Evolutionary conservation across 2,329 filamentous ascomycete genomes (phyloP).

Genomic region (Xylaria sp.): DNA sequence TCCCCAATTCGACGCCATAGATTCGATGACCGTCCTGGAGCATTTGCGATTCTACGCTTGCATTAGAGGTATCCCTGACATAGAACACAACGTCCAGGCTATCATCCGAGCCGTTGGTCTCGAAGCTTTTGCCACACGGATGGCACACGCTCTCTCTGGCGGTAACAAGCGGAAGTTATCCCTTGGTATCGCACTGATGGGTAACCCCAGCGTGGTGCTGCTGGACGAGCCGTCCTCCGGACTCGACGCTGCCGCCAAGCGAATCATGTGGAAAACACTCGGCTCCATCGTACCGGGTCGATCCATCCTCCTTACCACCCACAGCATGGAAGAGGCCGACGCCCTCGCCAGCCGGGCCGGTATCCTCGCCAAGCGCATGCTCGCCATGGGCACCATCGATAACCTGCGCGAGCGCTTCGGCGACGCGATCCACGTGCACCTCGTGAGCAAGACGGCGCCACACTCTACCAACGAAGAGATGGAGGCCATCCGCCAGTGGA

Average conservation of each 20-base stretch:
- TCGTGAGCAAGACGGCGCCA: constrained; percentile 70
- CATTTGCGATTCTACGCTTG: constrained; percentile 85
- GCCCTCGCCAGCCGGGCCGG: constrained; percentile 77
- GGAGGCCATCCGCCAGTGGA: constrained; percentile 59
- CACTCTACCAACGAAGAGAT: constrained; percentile 67
- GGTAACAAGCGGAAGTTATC: constrained; percentile 93
- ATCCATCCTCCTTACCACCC: constrained; percentile 83
- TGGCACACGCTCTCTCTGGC: constrained; percentile 75
- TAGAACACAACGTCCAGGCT: constrained; percentile 70
- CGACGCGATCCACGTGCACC: constrained; percentile 72
- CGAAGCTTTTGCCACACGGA: constrained; percentile 61
- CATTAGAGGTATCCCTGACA: constrained; percentile 69
- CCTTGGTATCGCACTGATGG: constrained; percentile 85
- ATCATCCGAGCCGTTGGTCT: constrained; percentile 80
- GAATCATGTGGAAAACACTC: constrained; percentile 88
- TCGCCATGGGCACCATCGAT: constrained; percentile 74
- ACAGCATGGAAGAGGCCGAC: constrained; percentile 93
- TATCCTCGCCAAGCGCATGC: constrained; percentile 80
- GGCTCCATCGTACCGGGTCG: constrained; percentile 67
- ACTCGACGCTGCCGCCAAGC: constrained; percentile 84
- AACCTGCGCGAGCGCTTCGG: constrained; percentile 70
- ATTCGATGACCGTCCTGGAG: constrained; percentile 83
- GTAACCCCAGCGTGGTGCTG: constrained; percentile 79
- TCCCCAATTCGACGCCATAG: constrained; percentile 82
- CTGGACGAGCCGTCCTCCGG: constrained; percentile 86